These are phyloP conservation scores for Aspergillus sergii DNA, from an alignment of 2,329 filamentous ascomycete species.

Conservation along the genomic window DNA sequence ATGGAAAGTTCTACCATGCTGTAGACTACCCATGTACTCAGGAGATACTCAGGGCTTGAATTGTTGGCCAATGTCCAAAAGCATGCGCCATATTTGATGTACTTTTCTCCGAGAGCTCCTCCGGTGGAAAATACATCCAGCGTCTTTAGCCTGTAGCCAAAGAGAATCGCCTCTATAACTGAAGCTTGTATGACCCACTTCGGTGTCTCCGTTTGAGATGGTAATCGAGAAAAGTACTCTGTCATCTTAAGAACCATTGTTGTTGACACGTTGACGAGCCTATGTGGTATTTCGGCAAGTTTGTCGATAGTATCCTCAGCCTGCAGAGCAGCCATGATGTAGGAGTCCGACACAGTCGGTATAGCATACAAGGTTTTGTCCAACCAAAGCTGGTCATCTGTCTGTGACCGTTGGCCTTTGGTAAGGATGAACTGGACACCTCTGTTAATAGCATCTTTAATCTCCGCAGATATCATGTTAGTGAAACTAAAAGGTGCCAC, in stretches of 20 bases:
- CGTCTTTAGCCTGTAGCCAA: not conserved
- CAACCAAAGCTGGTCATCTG: not conserved
- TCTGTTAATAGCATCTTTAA: not conserved
- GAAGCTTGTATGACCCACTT: slow-evolving; percentile 1
- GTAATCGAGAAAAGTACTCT: not conserved
- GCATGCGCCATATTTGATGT: not conserved
- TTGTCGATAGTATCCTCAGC: not conserved
- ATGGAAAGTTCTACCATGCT: not conserved
- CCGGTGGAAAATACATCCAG: not conserved
- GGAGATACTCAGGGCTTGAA: not conserved
- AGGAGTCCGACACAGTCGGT: not conserved
- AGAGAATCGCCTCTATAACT: not conserved
- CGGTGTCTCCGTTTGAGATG: not conserved
- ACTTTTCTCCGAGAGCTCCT: not conserved
- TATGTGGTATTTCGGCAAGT: not conserved
- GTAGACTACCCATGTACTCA: not conserved
- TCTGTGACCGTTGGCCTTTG: not conserved
- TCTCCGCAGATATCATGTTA: not conserved
- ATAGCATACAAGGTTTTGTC: not conserved
- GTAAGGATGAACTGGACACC: not conserved
- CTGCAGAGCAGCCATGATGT: not conserved
- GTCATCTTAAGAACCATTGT: not conserved
- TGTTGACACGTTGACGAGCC: not conserved
- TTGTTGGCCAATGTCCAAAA: not conserved
- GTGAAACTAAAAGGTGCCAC: not conserved